These are phyloP conservation scores for Silybum marianum DNA, from an alignment of 129 eudicot species.

Conservation along the genomic window DNA sequence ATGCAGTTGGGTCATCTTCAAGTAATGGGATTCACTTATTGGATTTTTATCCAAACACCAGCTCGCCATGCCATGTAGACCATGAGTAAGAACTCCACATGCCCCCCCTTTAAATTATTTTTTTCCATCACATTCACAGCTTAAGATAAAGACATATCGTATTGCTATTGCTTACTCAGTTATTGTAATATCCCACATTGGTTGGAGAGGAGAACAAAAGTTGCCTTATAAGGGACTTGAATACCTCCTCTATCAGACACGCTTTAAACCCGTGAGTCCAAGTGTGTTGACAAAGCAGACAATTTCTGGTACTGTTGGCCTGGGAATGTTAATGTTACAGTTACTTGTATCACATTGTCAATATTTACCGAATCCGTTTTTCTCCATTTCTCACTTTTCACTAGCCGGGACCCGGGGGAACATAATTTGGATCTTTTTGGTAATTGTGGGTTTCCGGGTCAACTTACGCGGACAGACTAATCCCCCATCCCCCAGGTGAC, in stretches of 20 bases:
- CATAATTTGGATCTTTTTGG: neutral
- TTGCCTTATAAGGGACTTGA: too few species aligned
- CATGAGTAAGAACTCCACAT: conserved; percentile 53
- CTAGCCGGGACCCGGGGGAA: neutral
- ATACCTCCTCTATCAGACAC: too few species aligned
- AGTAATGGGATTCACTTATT: conserved; percentile 69
- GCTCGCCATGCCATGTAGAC: conserved; percentile 91
- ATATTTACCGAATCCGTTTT: neutral
- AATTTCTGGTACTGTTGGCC: too few species aligned
- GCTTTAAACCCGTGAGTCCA: too few species aligned
- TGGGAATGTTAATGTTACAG: too few species aligned
- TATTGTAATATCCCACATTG: too few species aligned
- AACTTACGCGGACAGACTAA: too few species aligned
- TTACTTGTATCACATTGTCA: neutral
- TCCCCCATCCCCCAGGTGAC: too few species aligned
- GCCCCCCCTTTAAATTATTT: neutral
- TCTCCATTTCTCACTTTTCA: neutral
- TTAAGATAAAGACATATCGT: conserved; percentile 3
- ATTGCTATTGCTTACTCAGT: neutral
- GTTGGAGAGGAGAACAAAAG: too few species aligned
- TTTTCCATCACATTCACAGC: neutral
- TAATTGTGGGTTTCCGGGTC: too few species aligned
- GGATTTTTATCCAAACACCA: conserved; percentile 73
- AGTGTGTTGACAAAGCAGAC: too few species aligned
- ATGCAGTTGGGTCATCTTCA: conserved; percentile 74